Conservation (phyloP, 352 stramenopile genomes). For the Phytophthora podocarpi region DNA sequence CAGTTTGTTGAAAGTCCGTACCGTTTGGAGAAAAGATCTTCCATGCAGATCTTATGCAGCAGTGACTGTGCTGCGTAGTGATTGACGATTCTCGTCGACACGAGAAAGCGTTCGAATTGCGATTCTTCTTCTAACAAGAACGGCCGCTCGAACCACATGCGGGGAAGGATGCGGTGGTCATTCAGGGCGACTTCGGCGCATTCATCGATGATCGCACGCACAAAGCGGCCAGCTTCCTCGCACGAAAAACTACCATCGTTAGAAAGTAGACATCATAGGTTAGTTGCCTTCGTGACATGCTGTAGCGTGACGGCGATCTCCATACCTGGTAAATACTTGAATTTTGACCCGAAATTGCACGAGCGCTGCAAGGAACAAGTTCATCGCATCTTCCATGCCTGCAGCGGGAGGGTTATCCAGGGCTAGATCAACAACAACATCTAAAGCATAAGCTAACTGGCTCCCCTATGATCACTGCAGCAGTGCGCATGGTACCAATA, state of each 20-base stretch:
- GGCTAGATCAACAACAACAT: neutral
- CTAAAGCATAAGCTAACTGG: neutral
- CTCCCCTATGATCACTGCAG: neutral
- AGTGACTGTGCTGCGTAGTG: constrained; percentile 70
- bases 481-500: constrained; percentile 42
- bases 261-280: neutral
- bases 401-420: neutral
- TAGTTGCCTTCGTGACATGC: neutral
- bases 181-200: constrained; percentile 58
- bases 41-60: constrained; percentile 65
- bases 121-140: constrained; percentile 82
- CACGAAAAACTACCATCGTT: constrained; percentile 26
- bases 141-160: constrained; percentile 75
- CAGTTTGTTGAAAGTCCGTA: constrained; percentile 7
- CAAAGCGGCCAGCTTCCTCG: constrained; percentile 42
- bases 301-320: neutral
- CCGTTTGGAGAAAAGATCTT: constrained; percentile 58
- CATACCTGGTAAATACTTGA: constrained; percentile 55
- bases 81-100: constrained; percentile 68
- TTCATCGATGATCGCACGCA: constrained; percentile 58
- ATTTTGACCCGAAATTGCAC: constrained; percentile 63
- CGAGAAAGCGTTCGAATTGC: constrained; percentile 74
- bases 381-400: constrained; percentile 19
- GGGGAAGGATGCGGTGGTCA: constrained; percentile 50
- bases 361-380: constrained; percentile 59